These are phyloP conservation scores for Thraustochytrium striatum DNA, from an alignment of 352 stramenopile species.

Conservation along the genomic window DNA sequence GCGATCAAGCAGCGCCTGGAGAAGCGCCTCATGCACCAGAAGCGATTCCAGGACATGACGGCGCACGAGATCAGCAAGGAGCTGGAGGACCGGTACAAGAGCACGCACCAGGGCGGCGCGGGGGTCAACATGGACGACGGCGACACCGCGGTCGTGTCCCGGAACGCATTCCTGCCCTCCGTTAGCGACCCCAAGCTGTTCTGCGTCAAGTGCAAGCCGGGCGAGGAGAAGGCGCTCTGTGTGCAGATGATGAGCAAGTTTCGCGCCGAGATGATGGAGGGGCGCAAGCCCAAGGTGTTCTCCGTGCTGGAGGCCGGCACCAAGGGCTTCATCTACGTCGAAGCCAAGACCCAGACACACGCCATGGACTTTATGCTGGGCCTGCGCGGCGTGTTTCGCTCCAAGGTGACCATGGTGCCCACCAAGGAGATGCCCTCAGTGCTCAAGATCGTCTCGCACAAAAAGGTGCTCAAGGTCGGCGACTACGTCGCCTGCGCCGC, in stretches of 20 bases:
- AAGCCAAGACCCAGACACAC: slow-evolving; percentile 16
- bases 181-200: slow-evolving; percentile 44
- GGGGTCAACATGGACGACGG: not conserved
- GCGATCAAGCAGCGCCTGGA: slow-evolving; percentile 17
- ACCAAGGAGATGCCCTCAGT: slow-evolving; percentile 33
- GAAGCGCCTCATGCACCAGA: not conserved
- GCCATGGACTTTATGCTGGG: slow-evolving; percentile 10
- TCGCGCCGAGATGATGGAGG: not conserved
- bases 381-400: slow-evolving; percentile 28
- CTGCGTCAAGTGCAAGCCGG: slow-evolving; percentile 37
- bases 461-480: slow-evolving; percentile 27
- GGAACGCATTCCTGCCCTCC: slow-evolving; percentile 16
- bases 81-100: slow-evolving; percentile 1
- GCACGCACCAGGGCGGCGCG: not conserved
- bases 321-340: slow-evolving; percentile 45
- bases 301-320: slow-evolving; percentile 25
- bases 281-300: slow-evolving; percentile 25
- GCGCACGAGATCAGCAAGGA: slow-evolving; percentile 4
- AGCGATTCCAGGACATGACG: slow-evolving; percentile 6
- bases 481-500: slow-evolving; percentile 29
- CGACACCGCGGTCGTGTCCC: not conserved
- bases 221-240: slow-evolving; percentile 32
- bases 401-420: slow-evolving; percentile 41
- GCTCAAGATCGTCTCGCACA: slow-evolving; percentile 25
- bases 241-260: slow-evolving; percentile 49